Base-by-base conservation (phyloP, 495 filamentous ascomycete species). In the Lophiostoma macrostomum region DNA sequence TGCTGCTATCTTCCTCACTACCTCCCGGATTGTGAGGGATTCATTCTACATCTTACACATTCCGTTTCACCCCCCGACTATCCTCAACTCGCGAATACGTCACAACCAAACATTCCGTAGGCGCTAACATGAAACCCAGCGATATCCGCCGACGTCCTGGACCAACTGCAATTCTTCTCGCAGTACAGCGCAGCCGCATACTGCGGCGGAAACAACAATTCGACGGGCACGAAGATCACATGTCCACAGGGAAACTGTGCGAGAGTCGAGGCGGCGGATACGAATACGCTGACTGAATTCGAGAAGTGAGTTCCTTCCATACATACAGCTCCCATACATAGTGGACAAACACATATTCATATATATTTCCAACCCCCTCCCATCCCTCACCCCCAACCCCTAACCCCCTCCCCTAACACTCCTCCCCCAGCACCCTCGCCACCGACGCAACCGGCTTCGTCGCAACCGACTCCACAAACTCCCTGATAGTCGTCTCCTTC, bases 161-260 rank as follows among this genome's bases (percentile, higher is more conserved):
- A 64, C 19, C 71, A 77, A 32, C 69, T 91, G 37, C 68, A 74
- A 3, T 71, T 88, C 54, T 87, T 77, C 64, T 77, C 83, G 13
- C 80, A 91, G 63, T 91, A 84, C 66, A 72, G 86, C 1, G 83
- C 75, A 0, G 84, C 87, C 0, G 71, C 81, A 4, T 89, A 87
- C 66, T 93, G 88, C 67, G 72, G 78, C 29, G 71, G 58, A 41
- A 73, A 83, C 46, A 74, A 76, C 35, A 67, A 76, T 5, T 66
- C 67, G n/a, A 64, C 67, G 12, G 76, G 76, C n/a, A 60, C 70
- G 18, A 69, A 69, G 11, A 50, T 91, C 16, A 74, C 73, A 11
- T 94, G 89, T 66, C 50, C 66, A 0, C 53, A 68, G 5, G 72
- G 67, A n/a, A 54, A 68, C 35, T 93, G 89, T 64, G 80, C 83